Evolutionary conservation across 2,329 filamentous ascomycete species (phyloP).

Genomic region (Arthrobotrys megalospora): DNA sequence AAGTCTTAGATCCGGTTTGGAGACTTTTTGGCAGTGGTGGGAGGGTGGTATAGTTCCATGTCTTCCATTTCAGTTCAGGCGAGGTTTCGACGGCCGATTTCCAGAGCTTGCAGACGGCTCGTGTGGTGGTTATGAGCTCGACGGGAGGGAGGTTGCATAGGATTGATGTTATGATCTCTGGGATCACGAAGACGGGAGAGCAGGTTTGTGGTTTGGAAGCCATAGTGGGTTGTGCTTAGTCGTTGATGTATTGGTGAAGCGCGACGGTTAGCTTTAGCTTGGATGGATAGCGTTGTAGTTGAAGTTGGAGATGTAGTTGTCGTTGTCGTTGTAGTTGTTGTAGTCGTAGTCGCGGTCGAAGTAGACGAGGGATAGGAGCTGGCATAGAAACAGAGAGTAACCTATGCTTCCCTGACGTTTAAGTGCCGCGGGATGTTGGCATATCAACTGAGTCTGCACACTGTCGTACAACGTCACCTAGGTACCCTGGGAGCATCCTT

Average conservation of each 20-base stretch:
- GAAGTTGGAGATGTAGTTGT: too few relatives aligned
- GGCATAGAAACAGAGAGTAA: too few relatives aligned
- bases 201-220: background rate
- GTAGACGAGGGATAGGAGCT: too few relatives aligned
- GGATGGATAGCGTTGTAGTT: too few relatives aligned
- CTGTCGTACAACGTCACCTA: too few relatives aligned
- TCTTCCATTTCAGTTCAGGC: constrained; percentile 20
- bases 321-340: too few relatives aligned
- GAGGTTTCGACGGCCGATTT: constrained; percentile 23
- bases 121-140: constrained; percentile 12
- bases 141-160: constrained; percentile 8
- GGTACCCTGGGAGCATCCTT: too few relatives aligned
- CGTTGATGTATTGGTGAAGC: background rate
- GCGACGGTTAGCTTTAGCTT: background rate
- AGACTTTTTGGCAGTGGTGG: background rate
- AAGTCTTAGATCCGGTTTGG: too few relatives aligned
- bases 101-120: constrained; percentile 39
- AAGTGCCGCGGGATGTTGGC: too few relatives aligned
- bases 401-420: too few relatives aligned
- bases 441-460: too few relatives aligned
- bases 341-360: too few relatives aligned
- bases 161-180: constrained; percentile 32
- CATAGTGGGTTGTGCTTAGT: background rate
- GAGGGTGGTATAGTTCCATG: constrained; percentile 4
- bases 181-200: constrained; percentile 22